These are phyloP conservation scores for Candida montana DNA, from an alignment of 805 yeast species.

Conservation along the genomic window DNA sequence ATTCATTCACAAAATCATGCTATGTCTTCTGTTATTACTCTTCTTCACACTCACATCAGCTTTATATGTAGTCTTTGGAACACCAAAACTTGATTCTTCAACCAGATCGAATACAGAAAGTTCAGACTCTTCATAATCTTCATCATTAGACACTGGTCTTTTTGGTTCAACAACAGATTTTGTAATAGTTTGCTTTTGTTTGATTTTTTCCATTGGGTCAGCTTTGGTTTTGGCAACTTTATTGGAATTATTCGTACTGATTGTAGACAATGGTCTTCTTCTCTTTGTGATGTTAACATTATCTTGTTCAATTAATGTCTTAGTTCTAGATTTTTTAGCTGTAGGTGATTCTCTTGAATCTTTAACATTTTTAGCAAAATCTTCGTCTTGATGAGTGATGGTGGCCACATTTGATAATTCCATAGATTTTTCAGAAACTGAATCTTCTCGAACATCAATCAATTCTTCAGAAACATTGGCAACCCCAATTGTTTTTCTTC, in stretches of 20 bases:
- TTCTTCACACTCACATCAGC: slow-evolving; percentile 16
- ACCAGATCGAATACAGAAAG: slow-evolving; percentile 26
- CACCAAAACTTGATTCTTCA: slow-evolving; percentile 24
- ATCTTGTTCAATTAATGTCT: slow-evolving; percentile 18
- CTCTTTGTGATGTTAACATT: slow-evolving; percentile 23
- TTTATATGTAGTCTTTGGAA: slow-evolving; percentile 24
- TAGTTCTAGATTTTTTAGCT: slow-evolving; percentile 2
- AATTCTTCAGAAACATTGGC: slow-evolving; percentile 3
- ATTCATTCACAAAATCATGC: slow-evolving; percentile 15
- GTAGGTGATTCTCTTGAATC: slow-evolving; percentile 15
- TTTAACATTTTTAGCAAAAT: slow-evolving; percentile 7
- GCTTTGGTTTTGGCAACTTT: slow-evolving; percentile 13
- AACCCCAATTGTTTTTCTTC: slow-evolving; percentile 6
- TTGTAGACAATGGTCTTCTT: slow-evolving; percentile 20
- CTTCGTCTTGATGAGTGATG: neutral
- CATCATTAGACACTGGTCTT: neutral
- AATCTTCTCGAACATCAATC: neutral
- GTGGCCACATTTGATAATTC: neutral
- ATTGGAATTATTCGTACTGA: slow-evolving; percentile 16
- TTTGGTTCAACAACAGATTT: neutral
- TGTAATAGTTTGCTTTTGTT: slow-evolving; percentile 2
- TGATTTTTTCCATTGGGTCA: slow-evolving; percentile 7
- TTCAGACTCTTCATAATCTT: slow-evolving; percentile 16
- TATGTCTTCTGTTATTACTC: slow-evolving; percentile 23
- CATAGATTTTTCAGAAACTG: neutral